Base-by-base conservation (phyloP, 176 grass and related monocot genomes). In the Rhynchospora pubera region DNA sequence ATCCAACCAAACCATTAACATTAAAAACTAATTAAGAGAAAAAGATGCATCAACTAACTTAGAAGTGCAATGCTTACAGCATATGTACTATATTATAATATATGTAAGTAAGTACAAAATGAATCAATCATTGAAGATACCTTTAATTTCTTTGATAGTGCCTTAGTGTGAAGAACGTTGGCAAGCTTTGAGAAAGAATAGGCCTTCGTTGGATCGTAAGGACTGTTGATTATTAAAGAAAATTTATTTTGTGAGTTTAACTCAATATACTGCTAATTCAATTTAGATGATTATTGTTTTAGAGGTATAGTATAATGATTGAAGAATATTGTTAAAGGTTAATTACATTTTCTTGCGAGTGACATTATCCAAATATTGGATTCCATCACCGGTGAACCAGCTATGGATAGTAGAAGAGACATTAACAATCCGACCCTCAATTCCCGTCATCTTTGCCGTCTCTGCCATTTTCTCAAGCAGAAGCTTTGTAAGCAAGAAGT, bases 131-230 rank as follows among this genome's bases (percentile, higher is more conserved):
- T 39, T 39, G 58, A 34, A 71, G 47, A 42, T 79, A 47, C 44
- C 88, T 57, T 83, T 66, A 99, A 85, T 3, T 55, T 84, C 5
- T 87, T 79, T 0, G 91, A 87, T 62, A 99, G 90, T 50, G 89
- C 87, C 39, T 56, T 90, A 50, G 96, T 93, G 89, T 95, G 96
- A 52, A 93, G 96, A 2, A 99, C 91, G 87, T 99, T 99, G 23
- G 91, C 93, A 22, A 99, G 96, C 85, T 99, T 99, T 70, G 96
- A 99, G 1, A 99, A 90, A 21, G 93, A 87, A 91, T 99, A 99
- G 10, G 91, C 96, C 77, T 51, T 79, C 14, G 96, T 99, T 47
- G 93, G 88, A 89, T 95, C 91, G 50, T 99, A 95, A 73, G 89
- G 91, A 24, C 96, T 99, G 82, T 63, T 62, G 22, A 84, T 66